Percentiles rank a stretch among this genome's conserved stretches.
Conservation (phyloP, 306 rosid species). For the Quercus agrifolia region DNA sequence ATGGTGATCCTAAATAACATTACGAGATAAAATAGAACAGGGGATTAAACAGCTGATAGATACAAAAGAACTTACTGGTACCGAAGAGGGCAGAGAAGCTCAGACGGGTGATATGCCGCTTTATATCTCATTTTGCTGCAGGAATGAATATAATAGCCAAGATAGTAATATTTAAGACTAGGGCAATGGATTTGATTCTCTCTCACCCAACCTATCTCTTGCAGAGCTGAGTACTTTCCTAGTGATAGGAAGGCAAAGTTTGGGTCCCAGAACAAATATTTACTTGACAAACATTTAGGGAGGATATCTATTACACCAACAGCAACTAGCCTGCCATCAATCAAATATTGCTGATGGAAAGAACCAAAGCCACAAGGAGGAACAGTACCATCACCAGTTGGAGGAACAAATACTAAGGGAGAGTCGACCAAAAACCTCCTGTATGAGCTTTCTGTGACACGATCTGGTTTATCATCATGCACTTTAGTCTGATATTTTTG, state of each 20-base stretch:
- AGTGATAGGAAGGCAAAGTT: conserved; percentile 89
- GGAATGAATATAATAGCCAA: conserved; percentile 94
- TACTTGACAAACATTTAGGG: conserved; percentile 91
- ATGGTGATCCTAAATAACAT: not conserved
- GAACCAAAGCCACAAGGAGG: conserved; percentile 97
- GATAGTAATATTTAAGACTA: conserved; percentile 83
- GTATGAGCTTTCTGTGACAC: conserved; percentile 63
- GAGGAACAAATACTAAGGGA: conserved; percentile 63
- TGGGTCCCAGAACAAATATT: conserved; percentile 98
- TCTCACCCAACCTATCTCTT: conserved; percentile 90
- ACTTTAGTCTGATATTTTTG: conserved; percentile 69
- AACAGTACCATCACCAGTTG: conserved; percentile 62
- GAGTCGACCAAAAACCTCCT: conserved; percentile 77
- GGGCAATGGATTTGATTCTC: conserved; percentile 74
- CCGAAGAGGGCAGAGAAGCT: conserved; percentile 89
- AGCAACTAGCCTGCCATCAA: conserved; percentile 81
- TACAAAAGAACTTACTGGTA: conserved; percentile 65
- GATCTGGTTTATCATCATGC: conserved; percentile 74
- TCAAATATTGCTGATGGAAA: conserved; percentile 90
- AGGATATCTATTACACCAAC: conserved; percentile 97
- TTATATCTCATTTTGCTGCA: conserved; percentile 95
- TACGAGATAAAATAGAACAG: not conserved
- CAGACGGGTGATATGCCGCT: conserved; percentile 84
- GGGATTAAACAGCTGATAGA: conserved; percentile 1
- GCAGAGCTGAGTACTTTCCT: conserved; percentile 89